phyloP scores from a whole-genome alignment of 2,329 filamentous ascomycete genomes.

The Aspergillus transmontanensis region DNA sequence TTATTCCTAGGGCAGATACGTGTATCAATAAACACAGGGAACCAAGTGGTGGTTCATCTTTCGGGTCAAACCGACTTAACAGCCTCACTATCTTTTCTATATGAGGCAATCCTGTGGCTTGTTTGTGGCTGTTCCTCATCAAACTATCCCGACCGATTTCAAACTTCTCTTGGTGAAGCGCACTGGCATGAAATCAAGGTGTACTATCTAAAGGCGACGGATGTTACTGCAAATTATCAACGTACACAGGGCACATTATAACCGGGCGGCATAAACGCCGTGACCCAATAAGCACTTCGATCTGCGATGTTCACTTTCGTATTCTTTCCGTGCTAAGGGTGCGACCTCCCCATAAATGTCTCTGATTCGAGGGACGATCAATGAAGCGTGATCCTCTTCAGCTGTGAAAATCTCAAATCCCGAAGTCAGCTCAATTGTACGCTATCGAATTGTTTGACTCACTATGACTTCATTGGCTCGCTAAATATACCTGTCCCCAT shows the following conservation, averaged over 20 bases:
- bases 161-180: background rate
- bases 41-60: background rate
- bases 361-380: background rate
- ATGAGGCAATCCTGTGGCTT: background rate
- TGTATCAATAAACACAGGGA: background rate
- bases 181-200: background rate
- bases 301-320: background rate
- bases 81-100: background rate
- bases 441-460: background rate
- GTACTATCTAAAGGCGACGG: background rate
- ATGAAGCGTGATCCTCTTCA: background rate
- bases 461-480: background rate
- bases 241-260: background rate
- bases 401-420: background rate
- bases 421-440: background rate
- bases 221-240: background rate
- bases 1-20: background rate
- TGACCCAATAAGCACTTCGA: background rate
- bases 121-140: background rate
- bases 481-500: background rate
- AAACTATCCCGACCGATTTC: background rate
- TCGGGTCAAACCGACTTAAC: background rate
- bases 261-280: background rate
- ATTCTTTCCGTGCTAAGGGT: background rate
- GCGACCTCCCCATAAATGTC: background rate